Percentiles rank a stretch among this genome's conserved stretches.
phyloP scores from a whole-genome alignment of 1,284 basidiomycete species.

The Rhodotorula mucilaginosa region DNA sequence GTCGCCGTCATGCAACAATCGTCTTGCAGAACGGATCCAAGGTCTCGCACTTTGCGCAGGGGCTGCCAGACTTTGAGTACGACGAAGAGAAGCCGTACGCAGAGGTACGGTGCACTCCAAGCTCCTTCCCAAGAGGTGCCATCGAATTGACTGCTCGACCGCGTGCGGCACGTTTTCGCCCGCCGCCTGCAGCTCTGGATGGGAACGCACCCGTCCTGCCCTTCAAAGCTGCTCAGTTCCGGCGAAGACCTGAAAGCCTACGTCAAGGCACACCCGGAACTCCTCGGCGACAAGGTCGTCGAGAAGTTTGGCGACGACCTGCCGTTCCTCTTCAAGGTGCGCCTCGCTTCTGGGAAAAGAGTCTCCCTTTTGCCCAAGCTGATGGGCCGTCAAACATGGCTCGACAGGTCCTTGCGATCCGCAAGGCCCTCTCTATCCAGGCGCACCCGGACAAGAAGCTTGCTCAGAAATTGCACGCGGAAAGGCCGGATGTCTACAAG shows the following conservation, averaged over 20 bases:
- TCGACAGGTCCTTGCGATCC: conserved; percentile 65
- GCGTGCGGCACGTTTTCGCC: not conserved
- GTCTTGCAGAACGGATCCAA: conserved; percentile 48
- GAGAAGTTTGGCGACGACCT: conserved; percentile 67
- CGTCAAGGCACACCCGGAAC: conserved; percentile 63
- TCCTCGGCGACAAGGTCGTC: conserved; percentile 64
- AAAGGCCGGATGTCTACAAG: conserved; percentile 83
- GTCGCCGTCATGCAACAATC: not conserved
- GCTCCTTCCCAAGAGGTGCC: not conserved
- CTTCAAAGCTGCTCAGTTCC: conserved; percentile 63
- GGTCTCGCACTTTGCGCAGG: conserved; percentile 56
- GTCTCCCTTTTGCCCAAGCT: not conserved
- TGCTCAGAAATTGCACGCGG: conserved; percentile 70
- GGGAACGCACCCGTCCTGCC: conserved; percentile 91
- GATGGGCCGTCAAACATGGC: too few species aligned
- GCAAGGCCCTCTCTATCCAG: conserved; percentile 93
- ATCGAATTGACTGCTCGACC: not conserved
- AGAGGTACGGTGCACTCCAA: conserved; percentile 53
- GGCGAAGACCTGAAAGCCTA: conserved; percentile 59
- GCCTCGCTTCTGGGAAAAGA: not conserved
- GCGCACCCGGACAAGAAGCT: conserved; percentile 92
- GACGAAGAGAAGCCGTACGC: conserved; percentile 63
- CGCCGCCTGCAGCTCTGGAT: conserved; percentile 78
- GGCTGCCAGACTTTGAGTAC: conserved; percentile 55
- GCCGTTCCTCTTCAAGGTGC: conserved; percentile 88